Evolutionary conservation across 2,329 filamentous ascomycete genomes (phyloP).

Genomic region (Pseudodiploospora longispora): DNA sequence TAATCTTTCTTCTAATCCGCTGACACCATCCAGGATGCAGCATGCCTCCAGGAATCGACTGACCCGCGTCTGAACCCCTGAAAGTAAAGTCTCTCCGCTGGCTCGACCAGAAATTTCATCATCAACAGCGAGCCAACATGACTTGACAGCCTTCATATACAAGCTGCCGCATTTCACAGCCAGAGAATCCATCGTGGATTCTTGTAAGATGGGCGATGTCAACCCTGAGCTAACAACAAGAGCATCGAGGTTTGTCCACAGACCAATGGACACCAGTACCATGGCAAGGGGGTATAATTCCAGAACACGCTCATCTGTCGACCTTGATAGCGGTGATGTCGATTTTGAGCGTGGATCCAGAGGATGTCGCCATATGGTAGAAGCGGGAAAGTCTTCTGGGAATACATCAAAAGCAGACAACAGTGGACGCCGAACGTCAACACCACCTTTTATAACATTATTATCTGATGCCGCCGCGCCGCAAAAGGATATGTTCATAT

Average conservation of each 20-base stretch:
- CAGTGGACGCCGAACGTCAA: slow-evolving; percentile 60
- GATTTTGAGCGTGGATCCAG: slow-evolving; percentile 47
- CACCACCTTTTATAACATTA: slow-evolving; percentile 34
- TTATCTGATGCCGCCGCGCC: slow-evolving; percentile 34
- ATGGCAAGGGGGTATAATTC: slow-evolving; percentile 70
- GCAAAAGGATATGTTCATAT: slow-evolving; percentile 60
- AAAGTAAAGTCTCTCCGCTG: slow-evolving; percentile 43
- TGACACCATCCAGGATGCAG: slow-evolving; percentile 50
- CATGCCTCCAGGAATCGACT: slow-evolving; percentile 55
- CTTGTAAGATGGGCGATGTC: slow-evolving; percentile 44
- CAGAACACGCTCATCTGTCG: slow-evolving; percentile 48
- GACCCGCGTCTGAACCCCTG: slow-evolving; percentile 44
- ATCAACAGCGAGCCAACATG: slow-evolving; percentile 64
- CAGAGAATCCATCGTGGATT: slow-evolving; percentile 54
- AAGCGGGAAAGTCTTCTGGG: slow-evolving; percentile 18
- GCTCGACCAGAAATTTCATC: slow-evolving; percentile 42
- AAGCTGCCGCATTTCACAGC: slow-evolving; percentile 62
- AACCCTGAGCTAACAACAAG: slow-evolving; percentile 30
- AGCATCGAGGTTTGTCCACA: slow-evolving; percentile 62
- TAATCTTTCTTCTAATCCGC: slow-evolving; percentile 45
- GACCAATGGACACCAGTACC: slow-evolving; percentile 63
- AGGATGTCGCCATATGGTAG: slow-evolving; percentile 48
- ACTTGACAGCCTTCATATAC: slow-evolving; percentile 67
- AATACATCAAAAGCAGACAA: slow-evolving; percentile 72
- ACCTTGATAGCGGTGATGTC: slow-evolving; percentile 38